phyloP scores from a whole-genome alignment of 176 grass and related monocot species.

The Oryza punctata region DNA sequence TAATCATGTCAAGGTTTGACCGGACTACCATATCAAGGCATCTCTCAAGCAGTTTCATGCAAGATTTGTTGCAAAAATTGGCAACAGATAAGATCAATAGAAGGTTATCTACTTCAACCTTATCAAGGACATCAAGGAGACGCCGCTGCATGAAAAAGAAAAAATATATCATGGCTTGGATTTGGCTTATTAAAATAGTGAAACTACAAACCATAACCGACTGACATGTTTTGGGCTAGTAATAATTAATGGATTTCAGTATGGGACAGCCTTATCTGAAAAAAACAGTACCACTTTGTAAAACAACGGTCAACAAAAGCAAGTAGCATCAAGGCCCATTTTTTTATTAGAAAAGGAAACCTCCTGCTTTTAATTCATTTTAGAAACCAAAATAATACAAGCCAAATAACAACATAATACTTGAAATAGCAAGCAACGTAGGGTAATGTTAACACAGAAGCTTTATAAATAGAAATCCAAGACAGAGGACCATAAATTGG shows the following conservation, averaged over 20 bases:
- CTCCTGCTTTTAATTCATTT: neutral
- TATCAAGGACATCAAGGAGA: constrained; percentile 86
- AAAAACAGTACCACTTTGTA: neutral
- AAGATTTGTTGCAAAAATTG: constrained; percentile 67
- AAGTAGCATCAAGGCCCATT: neutral
- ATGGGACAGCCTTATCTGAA: neutral
- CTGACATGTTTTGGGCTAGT: neutral
- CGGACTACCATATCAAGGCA: constrained; percentile 67
- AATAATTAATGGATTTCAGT: neutral
- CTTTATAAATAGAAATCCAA: neutral
- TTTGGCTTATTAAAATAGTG: neutral
- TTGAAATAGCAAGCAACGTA: neutral
- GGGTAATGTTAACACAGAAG: neutral
- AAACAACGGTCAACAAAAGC: neutral
- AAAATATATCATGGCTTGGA: neutral
- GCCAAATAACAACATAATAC: neutral
- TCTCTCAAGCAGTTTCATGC: constrained; percentile 54
- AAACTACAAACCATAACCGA: neutral
- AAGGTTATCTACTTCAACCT: constrained; percentile 69
- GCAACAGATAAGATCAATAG: constrained; percentile 70
- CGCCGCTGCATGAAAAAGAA: constrained; percentile 56
- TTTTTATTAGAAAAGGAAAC: neutral
- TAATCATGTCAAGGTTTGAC: constrained; percentile 71
- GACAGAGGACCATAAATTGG: neutral
- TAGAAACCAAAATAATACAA: neutral